phyloP scores from a whole-genome alignment of 306 rosid species.

The Acacia confusa region DNA sequence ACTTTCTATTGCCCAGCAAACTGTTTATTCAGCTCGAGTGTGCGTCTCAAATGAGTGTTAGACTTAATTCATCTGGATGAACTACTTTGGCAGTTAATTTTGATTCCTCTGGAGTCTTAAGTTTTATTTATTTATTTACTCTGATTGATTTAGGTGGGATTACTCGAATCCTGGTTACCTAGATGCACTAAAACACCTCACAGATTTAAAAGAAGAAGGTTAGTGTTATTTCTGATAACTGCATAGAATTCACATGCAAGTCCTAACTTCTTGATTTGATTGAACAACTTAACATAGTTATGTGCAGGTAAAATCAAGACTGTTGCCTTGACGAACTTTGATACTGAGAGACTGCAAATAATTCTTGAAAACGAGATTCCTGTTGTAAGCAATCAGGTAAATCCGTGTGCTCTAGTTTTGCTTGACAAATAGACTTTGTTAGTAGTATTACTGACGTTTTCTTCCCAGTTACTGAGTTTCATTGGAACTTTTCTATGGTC shows the following conservation, averaged over 20 bases:
- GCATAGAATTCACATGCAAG: not conserved
- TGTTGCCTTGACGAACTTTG: constrained; percentile 84
- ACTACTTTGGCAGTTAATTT: constrained; percentile 19
- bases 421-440: not conserved
- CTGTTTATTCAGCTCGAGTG: not conserved
- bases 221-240: constrained; percentile 25
- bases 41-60: constrained; percentile 9
- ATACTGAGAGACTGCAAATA: constrained; percentile 83
- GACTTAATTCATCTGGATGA: constrained; percentile 14
- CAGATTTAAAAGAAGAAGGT: constrained; percentile 92
- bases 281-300: constrained; percentile 32
- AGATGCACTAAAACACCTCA: constrained; percentile 91
- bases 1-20: not conserved
- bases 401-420: constrained; percentile 15
- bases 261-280: constrained; percentile 40
- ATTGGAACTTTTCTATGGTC: constrained; percentile 21
- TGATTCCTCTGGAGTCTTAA: not conserved
- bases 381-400: constrained; percentile 95
- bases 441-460: not conserved
- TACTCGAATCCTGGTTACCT: constrained; percentile 85
- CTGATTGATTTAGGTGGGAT: constrained; percentile 81
- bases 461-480: not conserved
- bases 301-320: constrained; percentile 90
- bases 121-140: constrained; percentile 12
- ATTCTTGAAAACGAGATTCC: constrained; percentile 91